These are phyloP conservation scores for Penicillium salamii DNA, from an alignment of 495 filamentous ascomycete genomes.

Conservation along the genomic window DNA sequence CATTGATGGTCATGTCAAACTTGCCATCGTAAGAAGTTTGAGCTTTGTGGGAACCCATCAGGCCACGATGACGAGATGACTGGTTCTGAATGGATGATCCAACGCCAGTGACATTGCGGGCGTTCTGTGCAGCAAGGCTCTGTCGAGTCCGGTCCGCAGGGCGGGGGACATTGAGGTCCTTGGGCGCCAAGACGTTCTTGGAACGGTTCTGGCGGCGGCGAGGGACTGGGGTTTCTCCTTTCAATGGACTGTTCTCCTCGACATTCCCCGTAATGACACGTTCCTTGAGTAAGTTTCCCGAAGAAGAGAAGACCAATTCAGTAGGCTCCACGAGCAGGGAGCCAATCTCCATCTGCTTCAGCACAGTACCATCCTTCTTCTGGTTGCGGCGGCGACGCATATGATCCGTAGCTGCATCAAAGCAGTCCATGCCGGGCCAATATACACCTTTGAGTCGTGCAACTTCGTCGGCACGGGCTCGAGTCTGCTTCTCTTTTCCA, in stretches of 20 bases:
- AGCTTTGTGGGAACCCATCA: conserved; percentile 4
- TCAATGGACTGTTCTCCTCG: conserved; percentile 49
- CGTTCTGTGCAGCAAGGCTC: conserved; percentile 12
- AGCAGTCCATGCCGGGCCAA: conserved; percentile 85
- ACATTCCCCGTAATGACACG: conserved; percentile 56
- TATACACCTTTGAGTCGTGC: conserved; percentile 66
- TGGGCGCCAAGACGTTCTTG: conserved; percentile 23
- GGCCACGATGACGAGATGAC: conserved; percentile 1
- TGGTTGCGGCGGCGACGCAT: conserved; percentile 83
- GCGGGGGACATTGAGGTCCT: conserved; percentile 33
- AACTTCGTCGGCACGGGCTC: conserved; percentile 36
- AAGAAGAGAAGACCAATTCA: conserved; percentile 65
- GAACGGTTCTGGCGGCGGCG: conserved; percentile 28
- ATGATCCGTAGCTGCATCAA: conserved; percentile 76
- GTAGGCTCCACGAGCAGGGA: conserved; percentile 65
- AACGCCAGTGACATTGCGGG: not conserved
- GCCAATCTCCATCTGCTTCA: conserved; percentile 67
- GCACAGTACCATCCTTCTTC: conserved; percentile 69
- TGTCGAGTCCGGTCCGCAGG: conserved; percentile 23
- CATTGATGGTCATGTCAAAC: conserved; percentile 22
- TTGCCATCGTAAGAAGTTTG: conserved; percentile 29
- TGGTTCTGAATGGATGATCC: not conserved
- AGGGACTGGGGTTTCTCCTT: conserved; percentile 47
- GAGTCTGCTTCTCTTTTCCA: conserved; percentile 21
- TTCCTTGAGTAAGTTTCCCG: conserved; percentile 52